Evolutionary conservation across 331 rosid genomes (phyloP).

Genomic region (Quercus tomentella): DNA sequence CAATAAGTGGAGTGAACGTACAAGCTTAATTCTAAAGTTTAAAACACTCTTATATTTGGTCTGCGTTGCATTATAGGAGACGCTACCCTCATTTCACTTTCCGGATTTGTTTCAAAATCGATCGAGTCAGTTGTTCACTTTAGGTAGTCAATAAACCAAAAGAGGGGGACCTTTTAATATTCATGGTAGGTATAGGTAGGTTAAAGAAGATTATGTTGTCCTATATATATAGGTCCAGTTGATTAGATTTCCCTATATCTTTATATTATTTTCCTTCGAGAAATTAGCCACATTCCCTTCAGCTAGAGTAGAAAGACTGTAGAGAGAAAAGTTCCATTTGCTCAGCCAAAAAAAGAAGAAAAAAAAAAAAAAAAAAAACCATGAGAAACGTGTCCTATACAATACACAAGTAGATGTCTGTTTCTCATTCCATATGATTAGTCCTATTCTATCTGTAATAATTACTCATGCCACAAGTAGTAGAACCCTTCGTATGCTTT

Average conservation of each 20-base stretch:
- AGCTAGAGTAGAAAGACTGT: neutral
- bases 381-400: neutral
- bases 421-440: too few species aligned
- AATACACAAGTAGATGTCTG: neutral
- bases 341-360: too few species aligned
- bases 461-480: too few species aligned
- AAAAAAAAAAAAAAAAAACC: too few species aligned
- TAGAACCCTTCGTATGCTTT: too few species aligned
- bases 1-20: too few species aligned
- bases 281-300: neutral
- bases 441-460: too few species aligned
- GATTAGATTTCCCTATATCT: neutral
- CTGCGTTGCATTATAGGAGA: neutral
- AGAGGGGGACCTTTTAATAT: neutral
- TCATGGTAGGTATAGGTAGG: neutral
- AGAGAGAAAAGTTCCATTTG: neutral
- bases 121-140: neutral
- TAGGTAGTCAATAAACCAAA: neutral
- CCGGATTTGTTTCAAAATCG: neutral
- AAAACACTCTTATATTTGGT: neutral
- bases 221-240: neutral
- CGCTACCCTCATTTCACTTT: neutral
- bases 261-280: neutral
- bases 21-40: too few species aligned
- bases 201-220: conserved; percentile 6